Conservation (phyloP, 2,329 filamentous ascomycete genomes). For the Zasmidium citrigriseum region DNA sequence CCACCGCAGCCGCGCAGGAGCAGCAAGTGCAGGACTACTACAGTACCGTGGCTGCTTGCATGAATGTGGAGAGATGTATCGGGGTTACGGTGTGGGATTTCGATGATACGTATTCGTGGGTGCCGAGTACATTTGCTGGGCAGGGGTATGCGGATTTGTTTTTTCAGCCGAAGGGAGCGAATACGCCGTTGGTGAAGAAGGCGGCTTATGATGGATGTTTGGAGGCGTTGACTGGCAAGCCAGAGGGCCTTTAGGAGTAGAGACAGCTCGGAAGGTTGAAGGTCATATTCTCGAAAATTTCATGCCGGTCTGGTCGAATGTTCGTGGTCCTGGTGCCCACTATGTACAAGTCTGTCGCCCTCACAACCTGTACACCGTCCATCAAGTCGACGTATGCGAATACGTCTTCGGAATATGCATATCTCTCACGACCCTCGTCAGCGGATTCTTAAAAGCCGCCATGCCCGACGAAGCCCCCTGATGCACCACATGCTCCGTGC, state of each 20-base stretch:
- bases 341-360: too few species aligned
- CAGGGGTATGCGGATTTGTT: conserved; percentile 44
- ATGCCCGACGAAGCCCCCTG: too few species aligned
- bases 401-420: not conserved
- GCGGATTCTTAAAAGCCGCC: not conserved
- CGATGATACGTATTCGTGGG: conserved; percentile 44
- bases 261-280: too few species aligned
- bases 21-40: conserved; percentile 53
- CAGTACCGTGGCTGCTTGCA: conserved; percentile 35
- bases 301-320: too few species aligned
- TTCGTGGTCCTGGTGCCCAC: too few species aligned
- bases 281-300: too few species aligned
- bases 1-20: conserved; percentile 25
- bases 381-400: too few species aligned
- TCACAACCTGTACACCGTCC: too few species aligned
- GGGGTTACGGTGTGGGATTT: conserved; percentile 56
- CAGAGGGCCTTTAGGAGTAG: not conserved
- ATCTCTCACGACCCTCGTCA: not conserved
- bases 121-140: conserved; percentile 40
- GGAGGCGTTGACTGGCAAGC: conserved; percentile 6
- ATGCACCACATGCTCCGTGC: conserved; percentile 13
- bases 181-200: conserved; percentile 49
- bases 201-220: conserved; percentile 38
- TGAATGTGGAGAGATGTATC: conserved; percentile 39
- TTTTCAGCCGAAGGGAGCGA: conserved; percentile 25